Conservation (phyloP, 2,329 filamentous ascomycete genomes). For the Trichoderma pleuroti region DNA sequence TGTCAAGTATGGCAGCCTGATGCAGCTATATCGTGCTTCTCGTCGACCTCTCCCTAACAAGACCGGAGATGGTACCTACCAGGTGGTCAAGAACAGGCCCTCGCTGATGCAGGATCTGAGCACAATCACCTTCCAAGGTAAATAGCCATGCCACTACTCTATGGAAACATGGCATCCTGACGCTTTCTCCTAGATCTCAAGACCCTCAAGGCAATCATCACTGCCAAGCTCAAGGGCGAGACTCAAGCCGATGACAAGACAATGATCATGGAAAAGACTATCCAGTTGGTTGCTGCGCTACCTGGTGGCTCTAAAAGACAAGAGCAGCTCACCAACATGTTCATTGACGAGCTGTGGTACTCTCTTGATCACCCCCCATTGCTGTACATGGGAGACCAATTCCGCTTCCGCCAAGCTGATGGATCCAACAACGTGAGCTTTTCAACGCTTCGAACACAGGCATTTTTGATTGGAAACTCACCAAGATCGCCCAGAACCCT, state of each 20-base stretch:
- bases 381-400: conserved; percentile 60
- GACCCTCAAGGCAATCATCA: conserved; percentile 59
- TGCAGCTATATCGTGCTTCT: conserved; percentile 44
- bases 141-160: background rate
- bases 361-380: conserved; percentile 69
- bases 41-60: conserved; percentile 61
- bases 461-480: background rate
- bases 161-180: conserved; percentile 11
- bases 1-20: conserved; percentile 25
- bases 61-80: conserved; percentile 60
- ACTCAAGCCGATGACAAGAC: conserved; percentile 69
- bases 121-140: conserved; percentile 48
- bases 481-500: conserved; percentile 49
- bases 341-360: conserved; percentile 68
- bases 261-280: conserved; percentile 71
- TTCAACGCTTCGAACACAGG: background rate
- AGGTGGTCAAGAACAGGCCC: conserved; percentile 45
- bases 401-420: conserved; percentile 64
- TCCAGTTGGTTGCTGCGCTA: conserved; percentile 64
- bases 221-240: conserved; percentile 59
- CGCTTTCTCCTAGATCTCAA: conserved; percentile 49
- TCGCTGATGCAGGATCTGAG: conserved; percentile 56
- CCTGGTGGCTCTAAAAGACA: conserved; percentile 60
- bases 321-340: conserved; percentile 60
- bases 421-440: conserved; percentile 60